Evolutionary conservation across 2,329 filamentous ascomycete genomes (phyloP), one percentile per base, ranked within the genome.

Genomic region (Trichoderma simmonsii): DNA sequence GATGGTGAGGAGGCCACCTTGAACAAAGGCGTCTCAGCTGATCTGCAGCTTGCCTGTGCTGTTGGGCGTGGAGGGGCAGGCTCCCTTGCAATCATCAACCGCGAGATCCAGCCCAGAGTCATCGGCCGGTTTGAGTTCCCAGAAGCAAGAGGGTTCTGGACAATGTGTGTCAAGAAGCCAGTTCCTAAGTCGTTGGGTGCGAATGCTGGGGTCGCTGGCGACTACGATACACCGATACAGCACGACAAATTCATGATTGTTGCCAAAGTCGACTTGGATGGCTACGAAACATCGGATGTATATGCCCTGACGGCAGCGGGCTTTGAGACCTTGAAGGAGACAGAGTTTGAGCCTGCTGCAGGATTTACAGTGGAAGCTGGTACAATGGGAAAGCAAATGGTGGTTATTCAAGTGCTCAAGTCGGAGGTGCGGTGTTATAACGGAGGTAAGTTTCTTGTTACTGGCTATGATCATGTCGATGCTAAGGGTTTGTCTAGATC

Each of bases 401-500:
- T 94, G 72, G 91, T 98, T 39, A 91, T 98, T 18, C 96, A 98
- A 78, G 91, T 97, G 2, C 86, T 97, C 68, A 92, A 91, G 75
- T 93, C 91, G 2, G 95, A 98, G 78, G 90, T 98, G 28, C 89
- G 95, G 72, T 95, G 92, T 73, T 99, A 98, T 77, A 95, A 98
- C 80, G 91, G 91, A 81, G 91, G 93, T 95, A 81, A 86, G 91
- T 61, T 70, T 43, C 43, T 39, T 7, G n/a, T 24, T 26, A 14
- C 18, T 6, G 2, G 12, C 3, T 57, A 26, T 32, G 18, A 7
- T 3, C 26, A 9, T 30, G 18, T n/a, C 9, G 15, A 60, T 28
- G 28, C 51, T 61, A 39, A 60, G 2, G 18, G 12, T 6, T 21
- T 28, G 30, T 21, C 1, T 77, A 94, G 93, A 97, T 80, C 88